These are phyloP conservation scores for Camellia oleifera DNA, from an alignment of 179 eudicot species.

Conservation along the genomic window DNA sequence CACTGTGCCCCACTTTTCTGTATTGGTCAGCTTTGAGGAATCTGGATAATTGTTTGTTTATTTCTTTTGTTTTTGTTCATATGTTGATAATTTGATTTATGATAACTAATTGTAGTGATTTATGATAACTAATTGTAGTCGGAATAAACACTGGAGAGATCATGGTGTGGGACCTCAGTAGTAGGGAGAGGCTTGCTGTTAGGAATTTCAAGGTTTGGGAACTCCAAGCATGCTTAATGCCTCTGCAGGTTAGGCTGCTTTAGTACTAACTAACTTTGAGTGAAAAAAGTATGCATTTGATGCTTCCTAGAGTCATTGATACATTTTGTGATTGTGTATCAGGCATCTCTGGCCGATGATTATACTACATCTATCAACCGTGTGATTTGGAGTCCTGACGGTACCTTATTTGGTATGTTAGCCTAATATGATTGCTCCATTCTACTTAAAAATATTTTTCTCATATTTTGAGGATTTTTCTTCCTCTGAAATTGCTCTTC, in stretches of 20 bases:
- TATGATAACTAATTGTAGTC: slow-evolving; percentile 29
- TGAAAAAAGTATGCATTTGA: not conserved
- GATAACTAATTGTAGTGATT: not conserved
- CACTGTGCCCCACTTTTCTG: slow-evolving; percentile 3
- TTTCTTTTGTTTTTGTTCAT: not conserved
- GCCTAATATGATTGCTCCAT: too few relatives aligned
- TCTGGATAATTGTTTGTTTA: not conserved
- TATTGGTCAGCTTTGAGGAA: not conserved
- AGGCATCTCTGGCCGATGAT: slow-evolving; percentile 63
- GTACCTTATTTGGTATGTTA: slow-evolving; percentile 64
- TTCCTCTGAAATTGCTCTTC: too few relatives aligned
- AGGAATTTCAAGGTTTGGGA: slow-evolving; percentile 67
- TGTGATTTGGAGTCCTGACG: slow-evolving; percentile 84
- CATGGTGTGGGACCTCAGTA: slow-evolving; percentile 61
- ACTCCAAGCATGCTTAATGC: slow-evolving; percentile 37
- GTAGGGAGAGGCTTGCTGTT: slow-evolving; percentile 45
- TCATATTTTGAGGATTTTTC: too few relatives aligned
- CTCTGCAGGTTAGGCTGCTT: slow-evolving; percentile 41
- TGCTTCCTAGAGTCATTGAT: slow-evolving; percentile 12
- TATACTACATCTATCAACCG: slow-evolving; percentile 69
- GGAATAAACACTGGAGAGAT: slow-evolving; percentile 63
- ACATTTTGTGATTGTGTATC: slow-evolving; percentile 16
- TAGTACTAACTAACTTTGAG: not conserved
- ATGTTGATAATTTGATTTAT: not conserved
- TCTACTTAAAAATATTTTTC: too few relatives aligned